Percentiles rank a stretch among this genome's conserved stretches.
These are phyloP conservation scores for Nigrograna mackinnonii DNA, from an alignment of 2,329 filamentous ascomycete species.

Conservation along the genomic window DNA sequence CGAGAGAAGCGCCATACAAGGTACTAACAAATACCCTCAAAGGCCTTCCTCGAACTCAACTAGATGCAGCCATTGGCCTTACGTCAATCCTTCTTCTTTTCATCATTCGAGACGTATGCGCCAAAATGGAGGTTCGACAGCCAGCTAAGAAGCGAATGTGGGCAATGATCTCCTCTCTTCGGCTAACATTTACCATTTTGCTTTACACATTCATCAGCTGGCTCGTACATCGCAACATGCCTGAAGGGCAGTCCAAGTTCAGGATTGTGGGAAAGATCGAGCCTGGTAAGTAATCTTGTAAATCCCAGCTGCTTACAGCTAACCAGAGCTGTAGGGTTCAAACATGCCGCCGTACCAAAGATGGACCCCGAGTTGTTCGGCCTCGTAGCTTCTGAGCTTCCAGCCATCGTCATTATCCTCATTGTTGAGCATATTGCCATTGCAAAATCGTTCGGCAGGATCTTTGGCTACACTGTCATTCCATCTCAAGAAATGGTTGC, in stretches of 20 bases:
- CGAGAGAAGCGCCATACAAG: constrained; percentile 74
- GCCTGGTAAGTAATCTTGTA: constrained; percentile 56
- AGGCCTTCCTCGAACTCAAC: constrained; percentile 64
- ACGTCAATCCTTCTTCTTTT: constrained; percentile 80
- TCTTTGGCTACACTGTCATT: constrained; percentile 92
- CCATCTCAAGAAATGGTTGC: constrained; percentile 93
- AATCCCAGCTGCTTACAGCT: neutral
- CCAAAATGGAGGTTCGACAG: constrained; percentile 65
- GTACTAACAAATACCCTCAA: constrained; percentile 85
- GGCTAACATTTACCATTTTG: constrained; percentile 85
- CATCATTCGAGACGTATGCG: constrained; percentile 57
- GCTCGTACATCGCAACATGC: constrained; percentile 64
- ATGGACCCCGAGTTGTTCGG: constrained; percentile 68
- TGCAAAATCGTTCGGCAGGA: constrained; percentile 87
- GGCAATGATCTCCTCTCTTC: constrained; percentile 86
- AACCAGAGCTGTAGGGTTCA: constrained; percentile 62
- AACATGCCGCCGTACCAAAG: constrained; percentile 71
- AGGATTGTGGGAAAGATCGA: constrained; percentile 76
- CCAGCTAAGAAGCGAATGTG: constrained; percentile 71
- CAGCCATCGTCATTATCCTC: constrained; percentile 83
- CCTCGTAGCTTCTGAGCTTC: constrained; percentile 71
- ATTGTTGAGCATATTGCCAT: constrained; percentile 95
- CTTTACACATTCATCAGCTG: constrained; percentile 89
- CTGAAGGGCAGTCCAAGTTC: constrained; percentile 54
- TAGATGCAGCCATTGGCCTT: constrained; percentile 91